Evolutionary conservation across 805 yeast genomes (phyloP), one percentile per base, ranked within the genome.

Genomic region (Kockiozyma suomiensis): DNA sequence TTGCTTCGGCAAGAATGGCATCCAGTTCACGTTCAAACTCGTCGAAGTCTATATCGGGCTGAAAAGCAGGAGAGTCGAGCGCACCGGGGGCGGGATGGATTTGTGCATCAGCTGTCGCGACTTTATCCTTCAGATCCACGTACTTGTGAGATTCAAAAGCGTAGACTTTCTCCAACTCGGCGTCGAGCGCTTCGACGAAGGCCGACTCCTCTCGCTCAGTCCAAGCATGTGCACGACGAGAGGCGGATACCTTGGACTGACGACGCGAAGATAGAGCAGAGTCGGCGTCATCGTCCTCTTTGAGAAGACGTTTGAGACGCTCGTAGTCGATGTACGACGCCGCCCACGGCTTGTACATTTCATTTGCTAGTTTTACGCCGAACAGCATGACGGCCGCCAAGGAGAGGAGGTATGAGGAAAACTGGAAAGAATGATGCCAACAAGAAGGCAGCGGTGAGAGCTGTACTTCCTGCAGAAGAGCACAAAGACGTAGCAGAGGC

Each of bases 241-340:
- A n/a, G 4, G 48, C 51, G 8, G 50, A 32, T 15, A 43, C 50
- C 40, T 41, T 38, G 6, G 53, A 40, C 23, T 47, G 50, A 40
- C 48, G 46, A 7, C 61, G 54, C 32, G 54, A 13, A 23, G 49
- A n/a, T 32, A 23, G 42, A 19, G 23, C 38, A 40, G 25, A 38
- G 32, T 42, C 41, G 30, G 43, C 52, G 48, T 61, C 62, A 49
- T 64, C 64, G 48, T 54, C 61, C 40, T 84, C 83, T 70, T 90
- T 87, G 70, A 94, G 77, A 66, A 85, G 87, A 67, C 86, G 84
- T 76, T 93, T 93, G 72, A 93, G 81, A 72, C 90, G 96, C 76
- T 93, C 97, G 71, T 93, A 93, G 54, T 90, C 82, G 68, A 93
- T 86, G 74, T 94, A 94, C 76, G 94, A 94, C 78, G 87, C 82